phyloP scores from a whole-genome alignment of 768 basidiomycete genomes.

The Collybia sp. region DNA sequence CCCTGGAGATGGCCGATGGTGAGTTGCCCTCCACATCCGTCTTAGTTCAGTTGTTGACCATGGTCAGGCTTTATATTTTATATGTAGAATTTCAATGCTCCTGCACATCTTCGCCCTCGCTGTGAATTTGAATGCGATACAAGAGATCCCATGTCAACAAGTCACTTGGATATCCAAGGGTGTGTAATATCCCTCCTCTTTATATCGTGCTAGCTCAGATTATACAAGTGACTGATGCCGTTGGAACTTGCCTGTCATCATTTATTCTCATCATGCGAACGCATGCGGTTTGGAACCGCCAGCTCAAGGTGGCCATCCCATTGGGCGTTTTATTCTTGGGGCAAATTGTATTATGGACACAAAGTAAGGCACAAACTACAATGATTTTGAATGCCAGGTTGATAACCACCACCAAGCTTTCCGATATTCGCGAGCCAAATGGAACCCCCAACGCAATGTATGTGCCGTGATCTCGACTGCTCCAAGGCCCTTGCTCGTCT shows the following conservation, averaged over 20 bases:
- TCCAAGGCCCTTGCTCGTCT: conserved; percentile 21
- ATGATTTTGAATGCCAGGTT: not conserved
- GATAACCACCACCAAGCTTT: conserved; percentile 16
- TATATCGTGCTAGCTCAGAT: not conserved
- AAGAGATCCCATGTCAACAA: conserved; percentile 25
- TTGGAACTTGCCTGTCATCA: conserved; percentile 26
- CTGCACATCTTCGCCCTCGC: conserved; percentile 26
- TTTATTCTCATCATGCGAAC: conserved; percentile 29
- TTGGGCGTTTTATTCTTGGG: conserved; percentile 19
- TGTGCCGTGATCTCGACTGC: conserved; percentile 28
- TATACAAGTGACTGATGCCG: conserved; percentile 21
- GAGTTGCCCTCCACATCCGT: not conserved
- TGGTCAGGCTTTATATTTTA: conserved; percentile 23
- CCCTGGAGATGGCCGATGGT: conserved; percentile 31
- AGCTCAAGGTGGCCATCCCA: conserved; percentile 15
- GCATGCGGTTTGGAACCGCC: conserved; percentile 26
- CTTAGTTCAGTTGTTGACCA: not conserved
- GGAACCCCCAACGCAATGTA: conserved; percentile 21
- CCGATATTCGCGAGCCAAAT: conserved; percentile 23
- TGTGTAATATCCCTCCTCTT: conserved; percentile 6
- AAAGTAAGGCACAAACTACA: conserved; percentile 16
- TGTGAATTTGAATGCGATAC: conserved; percentile 27
- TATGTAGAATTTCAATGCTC: conserved; percentile 26
- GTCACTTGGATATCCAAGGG: conserved; percentile 28
- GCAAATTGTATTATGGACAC: conserved; percentile 25